phyloP scores from a whole-genome alignment of 768 basidiomycete species.

The Cystobasidium ongulense region DNA sequence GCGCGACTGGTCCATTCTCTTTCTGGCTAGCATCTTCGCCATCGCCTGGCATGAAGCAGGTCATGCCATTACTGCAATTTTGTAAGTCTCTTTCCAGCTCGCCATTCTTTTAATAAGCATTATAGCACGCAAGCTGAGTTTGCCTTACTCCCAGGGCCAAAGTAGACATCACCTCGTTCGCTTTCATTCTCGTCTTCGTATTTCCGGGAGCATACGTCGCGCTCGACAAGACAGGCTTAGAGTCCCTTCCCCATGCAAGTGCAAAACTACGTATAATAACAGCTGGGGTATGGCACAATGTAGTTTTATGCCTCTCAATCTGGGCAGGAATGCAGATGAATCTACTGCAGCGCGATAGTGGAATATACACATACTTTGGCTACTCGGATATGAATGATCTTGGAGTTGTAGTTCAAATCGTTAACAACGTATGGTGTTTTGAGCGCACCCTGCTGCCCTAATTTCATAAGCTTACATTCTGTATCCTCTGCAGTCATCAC shows the following conservation, averaged over 20 bases:
- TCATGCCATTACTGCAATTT: constrained; percentile 7
- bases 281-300: constrained; percentile 25
- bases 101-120: not conserved
- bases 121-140: not conserved
- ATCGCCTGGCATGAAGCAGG: constrained; percentile 23
- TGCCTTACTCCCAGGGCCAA: not conserved
- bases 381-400: not conserved
- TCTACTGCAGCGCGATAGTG: not conserved
- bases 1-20: not conserved
- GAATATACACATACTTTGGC: not conserved
- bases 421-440: not conserved
- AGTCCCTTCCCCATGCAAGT: not conserved
- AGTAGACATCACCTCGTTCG: not conserved
- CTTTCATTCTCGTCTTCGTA: not conserved
- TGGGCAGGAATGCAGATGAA: not conserved
- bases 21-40: not conserved
- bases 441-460: not conserved
- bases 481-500: not conserved
- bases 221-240: not conserved
- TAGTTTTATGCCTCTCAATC: not conserved
- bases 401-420: constrained; percentile 2
- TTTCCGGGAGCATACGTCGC: constrained; percentile 26
- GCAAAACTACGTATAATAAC: not conserved
- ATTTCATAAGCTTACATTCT: not conserved
- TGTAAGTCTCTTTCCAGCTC: constrained; percentile 8